Base-by-base conservation (phyloP, 106 monocot species). In the Xerophyta viscosa region DNA sequence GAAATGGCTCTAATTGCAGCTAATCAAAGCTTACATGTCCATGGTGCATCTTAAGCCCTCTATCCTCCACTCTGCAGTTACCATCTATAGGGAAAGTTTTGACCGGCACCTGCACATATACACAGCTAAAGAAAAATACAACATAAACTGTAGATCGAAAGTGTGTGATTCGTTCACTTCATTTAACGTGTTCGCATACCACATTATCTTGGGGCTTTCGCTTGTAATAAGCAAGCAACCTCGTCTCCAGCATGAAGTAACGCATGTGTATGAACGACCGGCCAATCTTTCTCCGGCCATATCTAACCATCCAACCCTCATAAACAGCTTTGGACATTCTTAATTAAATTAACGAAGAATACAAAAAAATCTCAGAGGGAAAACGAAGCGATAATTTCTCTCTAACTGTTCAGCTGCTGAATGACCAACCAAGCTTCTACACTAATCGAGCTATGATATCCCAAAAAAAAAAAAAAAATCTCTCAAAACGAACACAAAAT, bases 31-130 rank as follows among this genome's bases (percentile, higher is more conserved):
- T 72, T 60, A 96, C 96, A 48, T 76, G 81, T 24, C 96, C 96
- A 66, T 96, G 84, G 45, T 96, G 89, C 23, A 71, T 77, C 50
- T 96, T 96, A 23, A 96, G 82, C 4, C 96, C 96, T 37, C 84
- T 75, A 39, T 96, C 96, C 65, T 96, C 96, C 42, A 96, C 88
- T 41, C 96, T 81, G 62, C 96, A 96, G 46, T 79, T 89, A 22
- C 96, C 89, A 71, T 96, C 96, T 60, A 96, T 73, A 26, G 72
- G 66, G 58, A 89, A 70, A 24, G 75, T 82, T 68, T 82, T 85
- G 46, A 96, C 47, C 2, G 96, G 88, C 31, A 76, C 96, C 96
- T 96, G 44, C 17, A 46, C 43, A 44, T 3, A 44, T 14, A 8
- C 3, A 14, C 8, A 17, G n/a, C 8, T 44, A n/a, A n/a, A 14